Percentiles rank a stretch among this genome's conserved stretches.
phyloP scores from a whole-genome alignment of 768 basidiomycete species.

The Hemileccinum rubropunctum region DNA sequence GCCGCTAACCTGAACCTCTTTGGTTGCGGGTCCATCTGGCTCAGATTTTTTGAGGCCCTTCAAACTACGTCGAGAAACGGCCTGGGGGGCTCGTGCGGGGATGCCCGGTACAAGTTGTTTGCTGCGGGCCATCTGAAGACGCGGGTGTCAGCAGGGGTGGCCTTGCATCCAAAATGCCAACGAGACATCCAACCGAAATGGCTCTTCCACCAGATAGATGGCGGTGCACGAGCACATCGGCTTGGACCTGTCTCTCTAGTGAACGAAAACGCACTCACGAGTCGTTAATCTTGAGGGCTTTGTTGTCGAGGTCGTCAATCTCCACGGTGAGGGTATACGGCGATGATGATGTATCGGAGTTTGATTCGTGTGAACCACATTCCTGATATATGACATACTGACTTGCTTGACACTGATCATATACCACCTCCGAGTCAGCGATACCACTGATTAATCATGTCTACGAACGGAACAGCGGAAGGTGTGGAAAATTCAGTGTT shows the following conservation, averaged over 20 bases:
- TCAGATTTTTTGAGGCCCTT: constrained; percentile 81
- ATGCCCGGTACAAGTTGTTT: constrained; percentile 81
- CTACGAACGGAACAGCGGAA: constrained; percentile 20
- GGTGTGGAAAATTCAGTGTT: constrained; percentile 13
- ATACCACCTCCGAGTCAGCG: constrained; percentile 5
- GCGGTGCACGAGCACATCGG: not conserved
- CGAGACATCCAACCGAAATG: constrained; percentile 33
- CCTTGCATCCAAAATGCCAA: constrained; percentile 34
- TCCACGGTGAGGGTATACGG: constrained; percentile 14
- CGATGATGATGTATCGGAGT: constrained; percentile 22
- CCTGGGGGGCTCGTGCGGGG: constrained; percentile 79
- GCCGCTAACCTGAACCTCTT: constrained; percentile 83
- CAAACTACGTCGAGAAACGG: constrained; percentile 76
- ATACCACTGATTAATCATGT: constrained; percentile 31
- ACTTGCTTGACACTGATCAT: not conserved
- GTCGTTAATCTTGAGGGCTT: constrained; percentile 44
- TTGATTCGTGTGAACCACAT: constrained; percentile 22
- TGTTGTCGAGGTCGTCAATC: constrained; percentile 31
- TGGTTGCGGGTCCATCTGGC: constrained; percentile 56
- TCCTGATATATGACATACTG: constrained; percentile 14
- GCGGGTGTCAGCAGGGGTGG: constrained; percentile 16
- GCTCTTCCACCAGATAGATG: constrained; percentile 3
- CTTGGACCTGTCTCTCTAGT: not conserved
- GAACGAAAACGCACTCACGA: constrained; percentile 35
- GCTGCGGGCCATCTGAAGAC: constrained; percentile 77